phyloP scores from a whole-genome alignment of 345 rosid species.

The Hirschfeldia incana region DNA sequence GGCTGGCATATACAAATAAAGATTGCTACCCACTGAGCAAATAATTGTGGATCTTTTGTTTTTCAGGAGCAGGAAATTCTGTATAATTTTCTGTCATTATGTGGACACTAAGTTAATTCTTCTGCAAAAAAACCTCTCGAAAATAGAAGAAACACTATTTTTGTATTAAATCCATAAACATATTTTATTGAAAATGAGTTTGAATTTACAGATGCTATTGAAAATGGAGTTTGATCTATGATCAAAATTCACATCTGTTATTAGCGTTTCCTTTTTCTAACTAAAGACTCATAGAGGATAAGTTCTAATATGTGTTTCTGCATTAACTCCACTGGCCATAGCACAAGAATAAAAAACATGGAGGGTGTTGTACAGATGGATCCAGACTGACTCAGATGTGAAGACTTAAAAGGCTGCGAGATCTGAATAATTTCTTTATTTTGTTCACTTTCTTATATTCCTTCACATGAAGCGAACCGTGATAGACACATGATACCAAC shows the following conservation, averaged over 20 bases:
- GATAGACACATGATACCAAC: constrained; percentile 34
- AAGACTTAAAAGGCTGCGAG: constrained; percentile 34
- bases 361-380: constrained; percentile 9
- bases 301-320: neutral
- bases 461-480: constrained; percentile 36
- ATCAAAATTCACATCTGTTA: neutral
- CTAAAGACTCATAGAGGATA: neutral
- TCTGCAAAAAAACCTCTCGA: neutral
- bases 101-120: neutral
- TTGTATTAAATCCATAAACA: neutral
- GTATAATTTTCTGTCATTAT: constrained; percentile 9
- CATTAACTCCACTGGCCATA: neutral
- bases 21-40: constrained; percentile 2
- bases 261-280: neutral
- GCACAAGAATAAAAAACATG: neutral
- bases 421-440: constrained; percentile 25
- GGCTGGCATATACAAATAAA: neutral
- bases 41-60: neutral
- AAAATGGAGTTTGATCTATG: neutral
- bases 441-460: neutral
- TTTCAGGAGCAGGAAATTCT: neutral
- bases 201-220: neutral
- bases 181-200: neutral
- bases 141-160: neutral
- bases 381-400: constrained; percentile 12